These are phyloP conservation scores for Esteya vermicola DNA, from an alignment of 2,329 filamentous ascomycete species.

Conservation along the genomic window DNA sequence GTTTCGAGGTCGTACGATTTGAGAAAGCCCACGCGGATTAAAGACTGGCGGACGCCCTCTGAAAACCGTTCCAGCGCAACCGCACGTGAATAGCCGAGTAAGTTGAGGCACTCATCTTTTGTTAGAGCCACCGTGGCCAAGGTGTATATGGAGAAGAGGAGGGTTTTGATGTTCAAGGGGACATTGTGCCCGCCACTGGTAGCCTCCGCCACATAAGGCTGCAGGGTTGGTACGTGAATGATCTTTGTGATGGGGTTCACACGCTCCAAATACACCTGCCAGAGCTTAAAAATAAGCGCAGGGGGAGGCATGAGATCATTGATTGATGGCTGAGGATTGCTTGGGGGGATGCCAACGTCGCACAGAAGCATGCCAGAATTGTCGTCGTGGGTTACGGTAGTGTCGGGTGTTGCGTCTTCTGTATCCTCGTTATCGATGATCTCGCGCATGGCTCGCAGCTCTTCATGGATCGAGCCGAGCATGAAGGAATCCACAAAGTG, in stretches of 20 bases:
- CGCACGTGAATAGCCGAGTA: slow-evolving; percentile 34
- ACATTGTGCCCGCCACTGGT: slow-evolving; percentile 39
- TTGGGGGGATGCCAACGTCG: neutral
- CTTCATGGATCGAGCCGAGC: slow-evolving; percentile 38
- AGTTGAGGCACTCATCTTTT: slow-evolving; percentile 38
- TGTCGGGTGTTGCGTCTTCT: slow-evolving; percentile 28
- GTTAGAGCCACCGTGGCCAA: slow-evolving; percentile 42
- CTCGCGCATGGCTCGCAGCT: slow-evolving; percentile 45
- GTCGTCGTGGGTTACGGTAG: slow-evolving; percentile 31
- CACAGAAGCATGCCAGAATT: slow-evolving; percentile 36
- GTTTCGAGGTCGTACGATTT: slow-evolving; percentile 42
- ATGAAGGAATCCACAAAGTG: slow-evolving; percentile 45
- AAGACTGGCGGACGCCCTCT: slow-evolving; percentile 32
- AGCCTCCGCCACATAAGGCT: slow-evolving; percentile 50
- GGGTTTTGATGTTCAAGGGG: slow-evolving; percentile 42
- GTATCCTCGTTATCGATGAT: slow-evolving; percentile 41
- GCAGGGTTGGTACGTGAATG: slow-evolving; percentile 57
- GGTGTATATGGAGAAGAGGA: slow-evolving; percentile 52
- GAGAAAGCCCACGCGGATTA: slow-evolving; percentile 41
- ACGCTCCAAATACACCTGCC: slow-evolving; percentile 61
- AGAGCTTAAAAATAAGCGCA: slow-evolving; percentile 53
- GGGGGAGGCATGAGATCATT: slow-evolving; percentile 49
- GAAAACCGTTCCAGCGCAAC: slow-evolving; percentile 37
- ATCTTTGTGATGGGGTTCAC: slow-evolving; percentile 62
- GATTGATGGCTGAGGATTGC: slow-evolving; percentile 17